Evolutionary conservation across 257 asterid genomes (phyloP).

Genomic region (Gentiana macrophylla): DNA sequence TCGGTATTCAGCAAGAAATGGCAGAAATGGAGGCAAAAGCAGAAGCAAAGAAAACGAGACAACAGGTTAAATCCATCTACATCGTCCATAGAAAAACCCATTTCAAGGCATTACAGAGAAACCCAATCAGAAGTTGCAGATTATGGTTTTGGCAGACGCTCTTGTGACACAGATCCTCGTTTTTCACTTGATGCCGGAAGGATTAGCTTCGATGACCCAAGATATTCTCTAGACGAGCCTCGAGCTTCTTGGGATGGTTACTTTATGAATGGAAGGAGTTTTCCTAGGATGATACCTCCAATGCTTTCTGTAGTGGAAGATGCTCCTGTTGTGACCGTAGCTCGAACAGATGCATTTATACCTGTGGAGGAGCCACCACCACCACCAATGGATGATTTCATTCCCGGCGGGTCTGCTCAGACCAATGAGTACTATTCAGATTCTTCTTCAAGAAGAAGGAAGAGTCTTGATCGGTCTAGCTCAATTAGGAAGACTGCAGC

Average conservation of each 20-base stretch:
- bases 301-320: conserved; percentile 79
- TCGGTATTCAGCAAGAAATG: conserved; percentile 88
- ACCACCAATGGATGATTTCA: conserved; percentile 20
- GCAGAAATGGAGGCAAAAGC: conserved; percentile 80
- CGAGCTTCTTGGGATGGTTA: conserved; percentile 88
- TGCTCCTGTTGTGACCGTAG: conserved; percentile 36
- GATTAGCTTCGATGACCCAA: conserved; percentile 69
- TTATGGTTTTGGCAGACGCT: conserved; percentile 79
- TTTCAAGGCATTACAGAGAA: conserved; percentile 57
- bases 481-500: conserved; percentile 79
- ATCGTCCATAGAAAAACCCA: conserved; percentile 61
- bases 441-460: conserved; percentile 70
- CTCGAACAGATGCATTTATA: conserved; percentile 49
- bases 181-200: conserved; percentile 81
- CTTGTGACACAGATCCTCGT: conserved; percentile 74
- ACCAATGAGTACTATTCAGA: conserved; percentile 70
- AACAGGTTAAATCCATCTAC: conserved; percentile 39
- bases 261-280: conserved; percentile 37
- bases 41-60: conserved; percentile 55
- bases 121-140: conserved; percentile 86
- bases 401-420: conserved; percentile 77
- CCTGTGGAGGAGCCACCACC: conserved; percentile 42
- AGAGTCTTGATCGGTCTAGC: conserved; percentile 85
- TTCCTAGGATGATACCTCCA: conserved; percentile 53
- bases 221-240: conserved; percentile 83